Evolutionary conservation across 345 rosid genomes (phyloP).

Genomic region (Firmiana major): DNA sequence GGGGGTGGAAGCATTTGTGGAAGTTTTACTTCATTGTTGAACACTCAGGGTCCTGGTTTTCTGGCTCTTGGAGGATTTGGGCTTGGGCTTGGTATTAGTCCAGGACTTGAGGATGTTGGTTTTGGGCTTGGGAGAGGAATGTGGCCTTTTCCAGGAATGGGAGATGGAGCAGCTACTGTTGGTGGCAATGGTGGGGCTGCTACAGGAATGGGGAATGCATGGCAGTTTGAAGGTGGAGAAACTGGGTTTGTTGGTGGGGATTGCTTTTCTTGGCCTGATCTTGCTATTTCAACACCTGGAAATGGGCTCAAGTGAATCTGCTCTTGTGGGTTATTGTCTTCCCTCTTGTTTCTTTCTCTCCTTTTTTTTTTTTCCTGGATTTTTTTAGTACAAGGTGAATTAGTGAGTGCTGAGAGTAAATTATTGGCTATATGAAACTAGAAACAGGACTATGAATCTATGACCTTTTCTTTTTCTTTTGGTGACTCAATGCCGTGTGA

Average conservation of each 20-base stretch:
- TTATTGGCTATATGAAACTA: conserved; percentile 12
- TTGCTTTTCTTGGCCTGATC: conserved; percentile 90
- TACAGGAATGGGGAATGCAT: conserved; percentile 41
- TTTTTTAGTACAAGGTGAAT: conserved; percentile 8
- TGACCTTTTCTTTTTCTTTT: background rate
- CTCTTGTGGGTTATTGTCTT: background rate
- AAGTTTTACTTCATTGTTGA: conserved; percentile 72
- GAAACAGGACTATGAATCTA: conserved; percentile 11
- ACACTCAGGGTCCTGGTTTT: conserved; percentile 59
- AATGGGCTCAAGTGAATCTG: conserved; percentile 63
- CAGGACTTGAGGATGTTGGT: conserved; percentile 56
- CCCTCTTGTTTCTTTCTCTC: background rate
- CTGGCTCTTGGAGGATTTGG: conserved; percentile 70
- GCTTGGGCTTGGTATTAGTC: conserved; percentile 66
- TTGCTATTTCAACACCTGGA: conserved; percentile 82
- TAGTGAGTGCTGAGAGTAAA: conserved; percentile 12
- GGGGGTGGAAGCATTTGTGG: conserved; percentile 26
- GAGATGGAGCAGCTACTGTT: conserved; percentile 37
- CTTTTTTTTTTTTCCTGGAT: background rate
- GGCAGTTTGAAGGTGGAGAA: conserved; percentile 81
- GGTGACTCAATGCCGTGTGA: conserved; percentile 23
- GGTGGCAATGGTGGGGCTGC: conserved; percentile 26
- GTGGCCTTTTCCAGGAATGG: conserved; percentile 62
- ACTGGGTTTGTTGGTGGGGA: conserved; percentile 56
- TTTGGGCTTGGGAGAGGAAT: conserved; percentile 72